Evolutionary conservation across 2,329 filamentous ascomycete species (phyloP), one percentile per base, ranked within the genome.

Genomic region (Colletotrichum orbiculare): DNA sequence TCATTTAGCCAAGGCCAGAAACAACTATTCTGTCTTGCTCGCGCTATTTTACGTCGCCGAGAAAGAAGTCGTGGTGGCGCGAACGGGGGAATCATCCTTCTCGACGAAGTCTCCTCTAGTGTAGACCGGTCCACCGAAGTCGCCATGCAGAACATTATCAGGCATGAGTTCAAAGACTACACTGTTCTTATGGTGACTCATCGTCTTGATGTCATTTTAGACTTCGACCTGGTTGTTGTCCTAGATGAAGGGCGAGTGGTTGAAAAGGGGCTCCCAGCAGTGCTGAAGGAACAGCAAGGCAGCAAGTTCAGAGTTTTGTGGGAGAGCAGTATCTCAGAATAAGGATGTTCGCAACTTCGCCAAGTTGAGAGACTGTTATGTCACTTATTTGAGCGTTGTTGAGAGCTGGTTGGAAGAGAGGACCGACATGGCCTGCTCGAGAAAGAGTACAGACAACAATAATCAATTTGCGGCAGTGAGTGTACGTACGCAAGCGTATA

Each of bases 21-120:
- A 47, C 89, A 91, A 69, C 79, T 91, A 0, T 89, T 91, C 69
- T 87, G 83, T 67, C 80, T 91, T 1, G 88, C 85, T 0, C 76
- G 88, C 0, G 88, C 87, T 0, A 78, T 90, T 17, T 73, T 91
- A 8, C 76, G 83, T 5, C 68, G 73, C 3, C 64, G 76, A 15
- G 77, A 82, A 4, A 66, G 65, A 35, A 46, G 47, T 3, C 37
- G 39, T 2, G 53, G 6, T 11, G 48, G 48, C 6, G 38, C 17
- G 9, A 39, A 38, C 4, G 70, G 66, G 6, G 73, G 74, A 0
- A 47, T 77, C 2, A 53, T 77, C 9, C 56, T 77, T n/a, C 73
- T 78, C 3, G 76, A 77, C 46, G 75, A 78, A 63, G 71, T 76
- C 9, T 75, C 72, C 35, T 73, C 72, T 1, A 75, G 70, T 49